Evolutionary conservation across 1,284 basidiomycete genomes (phyloP).

Genomic region (Pseudozyma tsukubaensis): DNA sequence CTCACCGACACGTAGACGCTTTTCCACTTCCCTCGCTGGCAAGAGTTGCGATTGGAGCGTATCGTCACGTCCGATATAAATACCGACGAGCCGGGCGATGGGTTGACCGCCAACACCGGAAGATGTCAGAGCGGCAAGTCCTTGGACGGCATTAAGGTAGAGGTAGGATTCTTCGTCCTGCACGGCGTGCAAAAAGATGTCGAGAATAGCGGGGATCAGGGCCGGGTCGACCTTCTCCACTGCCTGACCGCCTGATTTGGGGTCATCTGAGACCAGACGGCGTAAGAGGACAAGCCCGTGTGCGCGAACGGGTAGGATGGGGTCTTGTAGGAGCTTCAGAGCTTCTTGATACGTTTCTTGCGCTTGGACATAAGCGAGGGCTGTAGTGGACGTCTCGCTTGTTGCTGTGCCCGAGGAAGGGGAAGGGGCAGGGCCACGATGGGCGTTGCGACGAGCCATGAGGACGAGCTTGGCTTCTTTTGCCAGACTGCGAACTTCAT

Average conservation of each 20-base stretch:
- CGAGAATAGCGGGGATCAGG: slow-evolving; percentile 83
- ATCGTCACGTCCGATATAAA: slow-evolving; percentile 58
- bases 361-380: slow-evolving; percentile 59
- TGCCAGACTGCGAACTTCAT: slow-evolving; percentile 73
- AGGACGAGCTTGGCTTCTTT: slow-evolving; percentile 84
- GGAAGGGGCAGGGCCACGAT: slow-evolving; percentile 8
- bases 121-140: slow-evolving; percentile 74
- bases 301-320: slow-evolving; percentile 91
- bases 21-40: slow-evolving; percentile 77
- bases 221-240: slow-evolving; percentile 48
- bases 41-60: slow-evolving; percentile 18
- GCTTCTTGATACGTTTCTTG: slow-evolving; percentile 80
- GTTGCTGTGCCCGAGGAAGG: slow-evolving; percentile 7
- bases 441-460: slow-evolving; percentile 74
- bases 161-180: slow-evolving; percentile 95
- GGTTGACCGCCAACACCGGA: slow-evolving; percentile 40
- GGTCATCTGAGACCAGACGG: slow-evolving; percentile 54
- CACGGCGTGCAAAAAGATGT: slow-evolving; percentile 85
- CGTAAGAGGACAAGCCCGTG: slow-evolving; percentile 75
- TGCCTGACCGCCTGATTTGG: slow-evolving; percentile 23
- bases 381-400: slow-evolving; percentile 48
- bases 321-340: slow-evolving; percentile 87
- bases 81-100: slow-evolving; percentile 45
- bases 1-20: slow-evolving; percentile 85
- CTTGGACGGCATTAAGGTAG: slow-evolving; percentile 91